Percentiles rank a stretch among this genome's conserved stretches.
These are phyloP conservation scores for Cercospora sesami DNA, from an alignment of 2,329 filamentous ascomycete species.

Conservation along the genomic window DNA sequence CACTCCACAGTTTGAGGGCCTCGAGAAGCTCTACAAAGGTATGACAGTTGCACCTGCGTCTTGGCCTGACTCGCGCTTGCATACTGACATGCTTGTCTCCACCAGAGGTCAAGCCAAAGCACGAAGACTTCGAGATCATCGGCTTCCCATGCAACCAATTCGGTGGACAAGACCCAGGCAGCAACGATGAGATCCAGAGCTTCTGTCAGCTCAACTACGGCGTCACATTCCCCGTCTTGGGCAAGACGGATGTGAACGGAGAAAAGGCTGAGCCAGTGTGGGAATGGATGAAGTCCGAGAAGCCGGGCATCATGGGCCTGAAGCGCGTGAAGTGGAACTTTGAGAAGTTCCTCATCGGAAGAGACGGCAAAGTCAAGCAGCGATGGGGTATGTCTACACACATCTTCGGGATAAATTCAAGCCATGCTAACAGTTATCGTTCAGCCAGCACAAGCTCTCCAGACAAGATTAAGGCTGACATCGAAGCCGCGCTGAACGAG, in stretches of 20 bases:
- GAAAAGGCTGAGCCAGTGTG: constrained; percentile 75
- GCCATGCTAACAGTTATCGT: not conserved
- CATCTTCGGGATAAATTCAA: not conserved
- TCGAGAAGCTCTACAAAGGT: constrained; percentile 84
- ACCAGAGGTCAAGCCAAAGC: constrained; percentile 59
- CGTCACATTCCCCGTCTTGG: constrained; percentile 85
- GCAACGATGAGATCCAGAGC: constrained; percentile 61
- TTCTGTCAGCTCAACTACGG: constrained; percentile 93
- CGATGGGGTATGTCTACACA: constrained; percentile 61
- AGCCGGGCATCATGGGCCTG: constrained; percentile 81
- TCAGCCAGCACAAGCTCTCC: constrained; percentile 54
- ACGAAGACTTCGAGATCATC: constrained; percentile 79
- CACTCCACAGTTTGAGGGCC: constrained; percentile 88
- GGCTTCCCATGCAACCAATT: constrained; percentile 99
- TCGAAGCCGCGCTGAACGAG: constrained; percentile 34
- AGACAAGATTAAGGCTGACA: constrained; percentile 68
- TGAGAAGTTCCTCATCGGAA: constrained; percentile 91
- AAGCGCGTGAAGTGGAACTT: constrained; percentile 99
- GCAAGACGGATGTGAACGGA: constrained; percentile 94
- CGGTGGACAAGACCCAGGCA: constrained; percentile 81
- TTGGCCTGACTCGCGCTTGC: not conserved
- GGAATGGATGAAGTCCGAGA: constrained; percentile 69
- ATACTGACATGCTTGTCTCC: not conserved
- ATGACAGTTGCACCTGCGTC: not conserved
- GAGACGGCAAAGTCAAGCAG: constrained; percentile 79